Conservation (phyloP, 2,329 filamentous ascomycete species). For the Bipolaris gigantea region DNA sequence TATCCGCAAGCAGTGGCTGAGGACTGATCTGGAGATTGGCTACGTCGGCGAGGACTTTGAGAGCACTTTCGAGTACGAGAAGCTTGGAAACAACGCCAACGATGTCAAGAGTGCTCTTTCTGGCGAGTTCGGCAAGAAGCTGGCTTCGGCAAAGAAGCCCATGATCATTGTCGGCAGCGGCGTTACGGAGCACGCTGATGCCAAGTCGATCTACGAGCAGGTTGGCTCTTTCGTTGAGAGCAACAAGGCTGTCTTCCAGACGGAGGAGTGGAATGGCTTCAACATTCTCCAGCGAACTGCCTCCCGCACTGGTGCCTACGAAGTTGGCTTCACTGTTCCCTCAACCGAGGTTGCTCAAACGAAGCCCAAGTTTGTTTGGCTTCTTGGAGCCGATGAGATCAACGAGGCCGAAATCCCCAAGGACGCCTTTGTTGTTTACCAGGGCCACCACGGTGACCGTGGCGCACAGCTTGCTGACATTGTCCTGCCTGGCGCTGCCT, state of each 20-base stretch:
- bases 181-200: slow-evolving; percentile 86
- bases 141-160: slow-evolving; percentile 81
- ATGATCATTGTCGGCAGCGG: slow-evolving; percentile 97
- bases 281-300: slow-evolving; percentile 94
- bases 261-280: slow-evolving; percentile 93
- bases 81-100: slow-evolving; percentile 77
- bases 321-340: slow-evolving; percentile 90
- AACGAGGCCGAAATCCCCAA: slow-evolving; percentile 84
- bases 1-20: slow-evolving; percentile 96
- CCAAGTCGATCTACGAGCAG: slow-evolving; percentile 90
- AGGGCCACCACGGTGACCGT: slow-evolving; percentile 94
- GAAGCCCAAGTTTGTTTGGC: slow-evolving; percentile 93
- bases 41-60: slow-evolving; percentile 89
- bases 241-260: slow-evolving; percentile 84
- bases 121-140: slow-evolving; percentile 90
- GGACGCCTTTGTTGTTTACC: slow-evolving; percentile 95
- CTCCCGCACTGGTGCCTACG: slow-evolving; percentile 89
- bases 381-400: slow-evolving; percentile 93
- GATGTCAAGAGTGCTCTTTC: slow-evolving; percentile 83
- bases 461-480: slow-evolving; percentile 93
- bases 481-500: slow-evolving; percentile 89
- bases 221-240: slow-evolving; percentile 91
- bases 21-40: slow-evolving; percentile 90
- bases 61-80: slow-evolving; percentile 93
- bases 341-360: slow-evolving; percentile 80